phyloP scores from a whole-genome alignment of 2,329 filamentous ascomycete genomes.

The Epichloe brachyelytri region DNA sequence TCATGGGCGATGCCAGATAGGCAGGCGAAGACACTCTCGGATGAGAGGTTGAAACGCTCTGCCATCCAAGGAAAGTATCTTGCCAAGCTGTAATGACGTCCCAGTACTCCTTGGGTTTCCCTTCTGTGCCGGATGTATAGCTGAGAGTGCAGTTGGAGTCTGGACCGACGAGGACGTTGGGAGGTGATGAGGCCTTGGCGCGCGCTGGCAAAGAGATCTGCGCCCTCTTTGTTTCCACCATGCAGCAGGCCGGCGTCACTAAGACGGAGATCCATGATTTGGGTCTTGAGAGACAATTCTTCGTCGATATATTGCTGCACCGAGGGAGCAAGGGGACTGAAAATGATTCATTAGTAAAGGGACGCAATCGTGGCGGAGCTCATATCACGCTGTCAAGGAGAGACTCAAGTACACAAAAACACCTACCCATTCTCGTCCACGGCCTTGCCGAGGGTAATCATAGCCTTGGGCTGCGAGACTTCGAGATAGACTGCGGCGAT shows the following conservation, averaged over 20 bases:
- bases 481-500: constrained; percentile 51
- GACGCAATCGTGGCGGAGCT: no score
- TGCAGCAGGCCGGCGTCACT: constrained; percentile 55
- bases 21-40: constrained; percentile 66
- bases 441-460: constrained; percentile 57
- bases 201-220: constrained; percentile 49
- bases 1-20: constrained; percentile 76
- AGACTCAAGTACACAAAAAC: no score
- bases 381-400: no score
- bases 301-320: constrained; percentile 56
- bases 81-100: constrained; percentile 73
- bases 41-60: constrained; percentile 60
- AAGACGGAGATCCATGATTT: constrained; percentile 62
- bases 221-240: constrained; percentile 54
- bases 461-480: constrained; percentile 58
- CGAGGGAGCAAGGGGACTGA: constrained; percentile 33
- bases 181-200: constrained; percentile 40
- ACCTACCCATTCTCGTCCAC: constrained; percentile 26
- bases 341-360: no score
- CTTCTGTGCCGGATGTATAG: constrained; percentile 62
- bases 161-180: constrained; percentile 69
- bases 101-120: constrained; percentile 75
- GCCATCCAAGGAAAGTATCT: constrained; percentile 95
- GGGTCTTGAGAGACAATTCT: constrained; percentile 57
- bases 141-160: constrained; percentile 68